Conservation (phyloP, 306 rosid genomes). For the Aeschynomene evenia region DNA sequence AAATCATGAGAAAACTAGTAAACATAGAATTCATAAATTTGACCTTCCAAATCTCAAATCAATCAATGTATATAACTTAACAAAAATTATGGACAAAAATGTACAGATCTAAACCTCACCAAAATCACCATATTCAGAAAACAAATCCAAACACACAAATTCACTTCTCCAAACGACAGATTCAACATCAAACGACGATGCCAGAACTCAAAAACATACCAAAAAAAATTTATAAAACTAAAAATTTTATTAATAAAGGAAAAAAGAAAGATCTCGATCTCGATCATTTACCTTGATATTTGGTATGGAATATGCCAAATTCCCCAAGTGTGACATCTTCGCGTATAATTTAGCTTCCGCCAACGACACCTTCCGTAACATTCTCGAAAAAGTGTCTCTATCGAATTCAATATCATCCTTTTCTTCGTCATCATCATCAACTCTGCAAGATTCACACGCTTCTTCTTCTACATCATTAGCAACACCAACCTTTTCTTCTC, state of each 20-base stretch:
- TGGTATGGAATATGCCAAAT: constrained; percentile 71
- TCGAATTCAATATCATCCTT: constrained; percentile 45
- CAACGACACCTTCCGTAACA: constrained; percentile 79
- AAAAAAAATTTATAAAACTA: not conserved
- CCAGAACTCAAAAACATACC: not conserved
- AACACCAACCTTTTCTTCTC: not conserved
- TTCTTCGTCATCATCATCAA: constrained; percentile 33
- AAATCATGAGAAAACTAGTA: too few species aligned
- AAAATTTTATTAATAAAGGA: too few species aligned
- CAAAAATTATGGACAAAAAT: not conserved
- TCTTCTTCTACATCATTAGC: constrained; percentile 29
- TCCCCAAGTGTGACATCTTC: constrained; percentile 85
- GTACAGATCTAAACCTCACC: constrained; percentile 15
- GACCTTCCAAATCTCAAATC: constrained; percentile 4
- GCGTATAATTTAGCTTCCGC: constrained; percentile 78
- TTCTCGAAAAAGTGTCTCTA: constrained; percentile 61
- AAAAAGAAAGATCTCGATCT: constrained; percentile 4
- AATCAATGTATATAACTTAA: constrained; percentile 23
- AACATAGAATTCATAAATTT: not conserved
- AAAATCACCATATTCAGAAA: not conserved
- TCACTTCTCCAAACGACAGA: not conserved
- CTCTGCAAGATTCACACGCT: constrained; percentile 52
- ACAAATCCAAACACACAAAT: not conserved
- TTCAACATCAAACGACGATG: not conserved
- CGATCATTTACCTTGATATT: constrained; percentile 56